Evolutionary conservation across 345 rosid species (phyloP), one percentile per base, ranked within the genome.

Genomic region (Brassica cretica): DNA sequence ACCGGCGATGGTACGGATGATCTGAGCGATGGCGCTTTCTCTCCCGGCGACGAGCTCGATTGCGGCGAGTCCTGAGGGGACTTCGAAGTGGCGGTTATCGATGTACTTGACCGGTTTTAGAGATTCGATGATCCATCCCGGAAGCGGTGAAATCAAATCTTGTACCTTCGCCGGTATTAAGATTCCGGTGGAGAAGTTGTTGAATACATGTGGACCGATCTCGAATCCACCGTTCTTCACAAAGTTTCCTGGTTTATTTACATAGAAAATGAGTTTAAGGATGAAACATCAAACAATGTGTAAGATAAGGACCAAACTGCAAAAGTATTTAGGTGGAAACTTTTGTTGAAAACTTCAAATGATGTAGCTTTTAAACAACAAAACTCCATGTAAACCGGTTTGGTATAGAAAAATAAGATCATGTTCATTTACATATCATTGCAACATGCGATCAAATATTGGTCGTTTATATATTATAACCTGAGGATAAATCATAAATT

Each of bases 71-170:
- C 94, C 96, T 4, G 90, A 71, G 0, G 96, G 94, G 3, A 93
- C 96, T 0, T 59, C 73, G 81, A 90, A 91, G 70, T 91, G 98
- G 3, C 82, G 83, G 18, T 59, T 83, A 83, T 93, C 97, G 1
- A 91, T 79, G 85, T 84, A 90, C 74, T 90, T 94, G 0, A 91
- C 89, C 0, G 97, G 96, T 71, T 88, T 90, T n/a, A 91, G 78
- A 14, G 98, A 94, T 74, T 91, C 97, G 8, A 94, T 29, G 71
- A 94, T 92, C 98, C 97, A 94, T 5, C 98, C 94, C 0, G 91
- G 94, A 33, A 91, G 89, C 0, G 97, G 96, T 16, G 98, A 91
- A 59, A 88, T 86, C 2, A 66, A 10, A 80, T 89, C 91, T 37
- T 56, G 73, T 25, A 69, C 60, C 73, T 84, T 86, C 4, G 94